Evolutionary conservation across 768 basidiomycete genomes (phyloP), one percentile per base, ranked within the genome.

Genomic region (Leccinum subgranulosum): DNA sequence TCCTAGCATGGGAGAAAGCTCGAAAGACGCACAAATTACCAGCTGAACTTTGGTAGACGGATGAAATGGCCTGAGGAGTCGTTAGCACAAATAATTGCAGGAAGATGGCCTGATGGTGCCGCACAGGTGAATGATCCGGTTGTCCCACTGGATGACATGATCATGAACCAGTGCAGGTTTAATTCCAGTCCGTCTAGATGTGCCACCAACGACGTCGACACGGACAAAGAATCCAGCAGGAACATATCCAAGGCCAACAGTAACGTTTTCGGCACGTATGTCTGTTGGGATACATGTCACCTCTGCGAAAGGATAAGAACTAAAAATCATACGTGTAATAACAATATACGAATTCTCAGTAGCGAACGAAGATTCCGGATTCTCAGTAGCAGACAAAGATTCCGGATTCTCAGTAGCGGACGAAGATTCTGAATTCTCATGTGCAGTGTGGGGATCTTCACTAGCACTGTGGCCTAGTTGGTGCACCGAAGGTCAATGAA

Each of bases 221-320:
- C 15, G 33, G 5, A 62, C 46, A 34, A 53, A 58, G 19, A 65
- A 57, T 8, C 64, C 64, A 6, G 50, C 21, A 4, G 63, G 64
- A 7, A 62, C 49, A 3, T 51, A 51, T 2, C 19, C 21, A n/a
- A 59, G 36, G 53, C 57, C 57, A 15, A 23, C 17, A 6, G 19
- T 6, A 14, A 65, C 21, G 43, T 57, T 25, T 9, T 53, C 56
- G 14, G 48, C 57, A 1, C 43, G 55, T 36, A 65, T 51, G 3
- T 33, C 64, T 63, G 21, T 10, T 10, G 3, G n/a, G 15, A 8
- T 31, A 10, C 2, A n/a, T 41, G 2, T 23, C 1, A 34, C 11
- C 17, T 33, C 3, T 6, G 2, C 6, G 19, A 3, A 36, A 51
- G 0, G n/a, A 12, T 10, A 11, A n/a, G 0, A 9, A 23, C 23